Percentiles rank a stretch among this genome's conserved stretches.
Evolutionary conservation across 768 basidiomycete genomes (phyloP).

Genomic region (Suillus tomentosus): DNA sequence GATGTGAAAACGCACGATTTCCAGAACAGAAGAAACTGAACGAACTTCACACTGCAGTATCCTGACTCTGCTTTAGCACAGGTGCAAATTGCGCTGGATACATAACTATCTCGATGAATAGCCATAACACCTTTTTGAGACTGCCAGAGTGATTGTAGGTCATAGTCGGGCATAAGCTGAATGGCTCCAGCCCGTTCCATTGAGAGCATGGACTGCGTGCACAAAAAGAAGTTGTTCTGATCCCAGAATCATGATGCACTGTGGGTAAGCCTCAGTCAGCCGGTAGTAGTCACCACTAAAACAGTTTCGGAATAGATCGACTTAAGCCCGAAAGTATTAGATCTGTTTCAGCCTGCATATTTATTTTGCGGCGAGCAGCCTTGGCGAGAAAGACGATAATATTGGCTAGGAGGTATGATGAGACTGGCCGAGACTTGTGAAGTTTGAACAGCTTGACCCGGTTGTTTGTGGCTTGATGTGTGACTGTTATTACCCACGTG

Average conservation of each 20-base stretch:
- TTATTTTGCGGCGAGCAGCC: neutral
- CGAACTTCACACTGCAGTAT: neutral
- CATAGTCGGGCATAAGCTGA: neutral
- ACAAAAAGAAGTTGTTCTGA: neutral
- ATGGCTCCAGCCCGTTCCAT: neutral
- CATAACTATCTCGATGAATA: neutral
- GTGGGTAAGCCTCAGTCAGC: conserved; percentile 5
- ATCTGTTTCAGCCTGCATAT: neutral
- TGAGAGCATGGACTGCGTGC: neutral
- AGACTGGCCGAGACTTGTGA: neutral
- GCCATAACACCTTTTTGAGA: neutral
- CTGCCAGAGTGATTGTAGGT: neutral
- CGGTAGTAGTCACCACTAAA: neutral
- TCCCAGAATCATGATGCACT: neutral
- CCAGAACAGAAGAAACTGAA: neutral
- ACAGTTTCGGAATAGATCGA: neutral
- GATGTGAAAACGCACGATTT: neutral
- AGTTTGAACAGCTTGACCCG: neutral
- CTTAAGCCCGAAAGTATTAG: neutral
- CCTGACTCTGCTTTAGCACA: neutral
- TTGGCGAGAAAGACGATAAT: neutral
- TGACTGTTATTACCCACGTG: conserved; percentile 30
- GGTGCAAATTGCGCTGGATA: neutral
- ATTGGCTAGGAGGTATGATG: neutral
- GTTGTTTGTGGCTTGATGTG: conserved; percentile 20